A percentile compares a stretch with the other conserved stretches of the same genome.
These are phyloP conservation scores for Aspergillus glaucus DNA, from an alignment of 2,329 filamentous ascomycete species.

Conservation along the genomic window DNA sequence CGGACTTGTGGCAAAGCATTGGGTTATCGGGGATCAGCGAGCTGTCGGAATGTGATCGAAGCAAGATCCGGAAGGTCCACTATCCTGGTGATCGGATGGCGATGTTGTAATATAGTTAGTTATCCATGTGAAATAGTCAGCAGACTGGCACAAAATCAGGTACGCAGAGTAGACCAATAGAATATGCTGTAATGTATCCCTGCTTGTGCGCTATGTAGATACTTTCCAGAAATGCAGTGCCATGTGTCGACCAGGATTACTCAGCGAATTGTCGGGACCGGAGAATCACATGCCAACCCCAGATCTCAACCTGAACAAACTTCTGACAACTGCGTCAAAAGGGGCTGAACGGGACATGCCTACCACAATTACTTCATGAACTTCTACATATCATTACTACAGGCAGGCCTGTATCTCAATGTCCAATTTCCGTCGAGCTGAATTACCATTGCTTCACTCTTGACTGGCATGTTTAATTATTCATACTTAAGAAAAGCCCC, in stretches of 20 bases:
- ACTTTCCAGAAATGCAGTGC: no score
- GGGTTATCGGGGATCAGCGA: conserved; percentile 46
- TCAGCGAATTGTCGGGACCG: not conserved
- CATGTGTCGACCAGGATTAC: not conserved
- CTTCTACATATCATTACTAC: no score
- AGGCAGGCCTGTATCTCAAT: not conserved
- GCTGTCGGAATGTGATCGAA: conserved; percentile 29
- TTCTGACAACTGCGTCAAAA: not conserved
- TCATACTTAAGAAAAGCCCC: not conserved
- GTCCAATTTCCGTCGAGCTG: not conserved
- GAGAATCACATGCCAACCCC: conserved; percentile 13
- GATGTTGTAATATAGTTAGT: conserved; percentile 27
- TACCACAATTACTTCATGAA: no score
- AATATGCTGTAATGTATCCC: not conserved
- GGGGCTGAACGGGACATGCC: not conserved
- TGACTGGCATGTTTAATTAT: not conserved
- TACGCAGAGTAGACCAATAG: not conserved
- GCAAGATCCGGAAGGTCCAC: conserved; percentile 28
- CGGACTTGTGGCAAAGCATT: conserved; percentile 52
- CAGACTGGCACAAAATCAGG: no score
- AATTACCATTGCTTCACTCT: not conserved
- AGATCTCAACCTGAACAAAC: not conserved
- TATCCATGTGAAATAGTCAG: not conserved
- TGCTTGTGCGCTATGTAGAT: not conserved
- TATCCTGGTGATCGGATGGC: conserved; percentile 30